Evolutionary conservation across 2,329 filamentous ascomycete species (phyloP), one percentile per base, ranked within the genome.

Genomic region (Golovinomyces cichoracearum): DNA sequence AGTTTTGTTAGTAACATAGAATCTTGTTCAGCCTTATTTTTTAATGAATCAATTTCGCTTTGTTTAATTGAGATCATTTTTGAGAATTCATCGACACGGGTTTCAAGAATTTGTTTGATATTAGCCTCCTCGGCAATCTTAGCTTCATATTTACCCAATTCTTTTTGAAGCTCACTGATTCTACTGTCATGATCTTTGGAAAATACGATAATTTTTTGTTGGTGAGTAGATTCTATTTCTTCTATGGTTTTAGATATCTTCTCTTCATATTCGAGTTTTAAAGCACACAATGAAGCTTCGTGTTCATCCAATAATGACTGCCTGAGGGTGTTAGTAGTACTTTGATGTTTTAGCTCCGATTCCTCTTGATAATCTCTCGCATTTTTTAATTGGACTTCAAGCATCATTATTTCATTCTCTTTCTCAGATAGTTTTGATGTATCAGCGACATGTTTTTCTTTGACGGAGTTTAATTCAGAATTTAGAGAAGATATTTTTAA

Each of bases 291-390:
- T 17, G 67, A 63, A 38, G 66, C 60, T 42, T 66, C 59, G 53
- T 76, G 71, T 56, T 76, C 65, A 23, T 69, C 64, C 17, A 64
- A 61, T 5, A 76, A 60, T 0, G 66, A 64, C 48, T 56, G 50
- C 42, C 60, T 55, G 49, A 77, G 60, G 3, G 66, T 66, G 37
- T 67, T 63, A 12, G 76, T 56, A 19, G 66, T 63, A 38, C 66
- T 60, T 41, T 66, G 59, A 54, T 76, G 71, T 56, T 76, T 65
- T 25, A 69, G 64, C 17, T 64, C 61, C 5, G 75, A 60, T 74
- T 68, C 53, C 52, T 49, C 37, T 58, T 58, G 31, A 58, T 37
- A 13, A 56, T 48, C 59, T 17, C 50, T 55, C 17, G 51, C 52
- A 37, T 57, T 46, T 21, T 53, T 67, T 15, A 78, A 64, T 19